Percentiles rank a stretch among this genome's conserved stretches.
Evolutionary conservation across 306 rosid genomes (phyloP).

Genomic region (Delonix regia): DNA sequence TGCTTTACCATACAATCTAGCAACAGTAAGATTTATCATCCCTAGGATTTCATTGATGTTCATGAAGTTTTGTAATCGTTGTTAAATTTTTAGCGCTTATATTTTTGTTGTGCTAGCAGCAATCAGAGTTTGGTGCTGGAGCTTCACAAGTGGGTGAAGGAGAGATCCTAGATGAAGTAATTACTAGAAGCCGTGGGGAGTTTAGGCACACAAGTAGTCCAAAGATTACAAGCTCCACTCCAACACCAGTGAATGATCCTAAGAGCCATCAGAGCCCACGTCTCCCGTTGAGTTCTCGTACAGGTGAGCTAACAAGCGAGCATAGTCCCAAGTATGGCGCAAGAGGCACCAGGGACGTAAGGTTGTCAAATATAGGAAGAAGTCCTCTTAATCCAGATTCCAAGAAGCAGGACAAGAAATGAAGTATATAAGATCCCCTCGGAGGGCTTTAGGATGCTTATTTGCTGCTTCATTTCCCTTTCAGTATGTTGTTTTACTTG

Average conservation of each 20-base stretch:
- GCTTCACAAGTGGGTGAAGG: slow-evolving; percentile 65
- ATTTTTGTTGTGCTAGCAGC: slow-evolving; percentile 53
- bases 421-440: slow-evolving; percentile 17
- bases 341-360: slow-evolving; percentile 64
- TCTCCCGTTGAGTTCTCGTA: slow-evolving; percentile 57
- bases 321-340: slow-evolving; percentile 70
- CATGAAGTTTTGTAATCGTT: background rate
- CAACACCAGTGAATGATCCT: slow-evolving; percentile 60
- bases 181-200: slow-evolving; percentile 93
- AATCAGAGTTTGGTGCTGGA: slow-evolving; percentile 69
- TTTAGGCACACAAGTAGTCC: slow-evolving; percentile 81
- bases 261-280: slow-evolving; percentile 59
- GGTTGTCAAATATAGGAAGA: slow-evolving; percentile 56
- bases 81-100: background rate
- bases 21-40: slow-evolving; percentile 56
- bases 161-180: slow-evolving; percentile 81
- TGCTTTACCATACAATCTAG: slow-evolving; percentile 73
- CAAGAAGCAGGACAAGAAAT: slow-evolving; percentile 44
- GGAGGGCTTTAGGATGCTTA: slow-evolving; percentile 36
- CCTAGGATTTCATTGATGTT: background rate
- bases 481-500: slow-evolving; percentile 36
- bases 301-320: slow-evolving; percentile 56
- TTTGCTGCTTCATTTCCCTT: slow-evolving; percentile 31
- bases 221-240: slow-evolving; percentile 72
- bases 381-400: slow-evolving; percentile 62